Evolutionary conservation across 768 basidiomycete genomes (phyloP), one percentile per base, ranked within the genome.

Genomic region (Xerocomellus intermedius): DNA sequence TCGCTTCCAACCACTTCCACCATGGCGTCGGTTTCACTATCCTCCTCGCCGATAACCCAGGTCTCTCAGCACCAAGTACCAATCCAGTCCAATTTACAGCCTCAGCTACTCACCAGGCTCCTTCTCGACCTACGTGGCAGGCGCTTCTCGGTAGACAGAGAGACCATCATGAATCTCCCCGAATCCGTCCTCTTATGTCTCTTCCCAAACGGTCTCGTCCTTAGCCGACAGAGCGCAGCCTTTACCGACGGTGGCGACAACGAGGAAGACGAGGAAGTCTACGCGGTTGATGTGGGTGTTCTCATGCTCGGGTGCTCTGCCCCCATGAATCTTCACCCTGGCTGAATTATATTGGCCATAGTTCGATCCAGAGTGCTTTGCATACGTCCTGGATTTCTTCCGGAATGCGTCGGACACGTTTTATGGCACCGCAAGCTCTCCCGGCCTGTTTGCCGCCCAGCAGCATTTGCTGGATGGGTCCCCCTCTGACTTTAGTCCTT

Each of bases 311-410:
- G 43, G 56, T 48, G 38, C 35, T 32, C 36, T 24, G 12, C 38
- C 33, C 44, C 46, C 50, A 14, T 28, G 13, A 7, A 22, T 42
- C 4, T 42, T 24, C 24, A 24, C 44, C 46, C 24, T 39, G 28
- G 14, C 44, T 57, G 26, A 57, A 55, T n/a, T 48, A 36, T 17
- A 42, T 56, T 45, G 41, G 46, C 41, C 33, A 17, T 59, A 98
- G 96, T 99, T 98, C 69, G 97, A 99, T 75, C 94, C 96, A 50
- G 88, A 93, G 42, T 98, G 95, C 73, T 97, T 99, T 74, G 81
- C 87, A 73, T 98, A 86, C 70, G 93, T 98, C 45, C 84, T 99
- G 28, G 79, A 81, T 39, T 98, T 98, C 82, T 99, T 97, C 79
- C 82, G 86, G 45, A 82, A 77, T 68, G 89, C 96, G 14, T 90